Percentiles rank a stretch among this genome's conserved stretches.
phyloP scores from a whole-genome alignment of 495 filamentous ascomycete genomes.

The Penicillium argentinense region DNA sequence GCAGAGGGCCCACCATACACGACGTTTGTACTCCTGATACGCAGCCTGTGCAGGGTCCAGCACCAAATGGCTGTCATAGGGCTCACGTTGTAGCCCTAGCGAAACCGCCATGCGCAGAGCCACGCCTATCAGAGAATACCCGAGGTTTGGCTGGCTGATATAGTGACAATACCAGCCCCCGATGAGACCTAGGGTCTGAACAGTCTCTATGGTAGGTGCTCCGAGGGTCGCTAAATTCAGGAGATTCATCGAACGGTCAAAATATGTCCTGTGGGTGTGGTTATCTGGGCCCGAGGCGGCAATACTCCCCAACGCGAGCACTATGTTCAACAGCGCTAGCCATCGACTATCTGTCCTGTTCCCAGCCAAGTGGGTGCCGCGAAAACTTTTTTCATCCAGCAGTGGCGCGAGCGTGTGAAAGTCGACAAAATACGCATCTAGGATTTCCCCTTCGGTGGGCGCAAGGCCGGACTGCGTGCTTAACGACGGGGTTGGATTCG shows the following conservation, averaged over 20 bases:
- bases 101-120: constrained; percentile 40
- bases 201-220: constrained; percentile 58
- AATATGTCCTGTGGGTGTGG: constrained; percentile 68
- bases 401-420: constrained; percentile 69
- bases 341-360: constrained; percentile 61
- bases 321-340: constrained; percentile 71
- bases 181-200: constrained; percentile 70
- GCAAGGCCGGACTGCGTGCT: background rate
- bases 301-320: constrained; percentile 71
- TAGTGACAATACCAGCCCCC: constrained; percentile 81
- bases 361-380: constrained; percentile 49
- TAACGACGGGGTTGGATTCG: background rate
- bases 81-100: constrained; percentile 18
- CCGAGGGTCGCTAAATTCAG: constrained; percentile 63
- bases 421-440: constrained; percentile 70
- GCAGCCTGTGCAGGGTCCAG: constrained; percentile 32
- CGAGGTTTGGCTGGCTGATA: constrained; percentile 75
- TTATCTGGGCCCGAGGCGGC: constrained; percentile 67
- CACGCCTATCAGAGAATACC: constrained; percentile 45
- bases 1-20: constrained; percentile 73
- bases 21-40: constrained; percentile 54
- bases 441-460: constrained; percentile 34
- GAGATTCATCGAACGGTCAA: constrained; percentile 64
- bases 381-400: constrained; percentile 68
- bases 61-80: constrained; percentile 8